phyloP scores from a whole-genome alignment of 306 rosid species.

The Styphnolobium japonicum region DNA sequence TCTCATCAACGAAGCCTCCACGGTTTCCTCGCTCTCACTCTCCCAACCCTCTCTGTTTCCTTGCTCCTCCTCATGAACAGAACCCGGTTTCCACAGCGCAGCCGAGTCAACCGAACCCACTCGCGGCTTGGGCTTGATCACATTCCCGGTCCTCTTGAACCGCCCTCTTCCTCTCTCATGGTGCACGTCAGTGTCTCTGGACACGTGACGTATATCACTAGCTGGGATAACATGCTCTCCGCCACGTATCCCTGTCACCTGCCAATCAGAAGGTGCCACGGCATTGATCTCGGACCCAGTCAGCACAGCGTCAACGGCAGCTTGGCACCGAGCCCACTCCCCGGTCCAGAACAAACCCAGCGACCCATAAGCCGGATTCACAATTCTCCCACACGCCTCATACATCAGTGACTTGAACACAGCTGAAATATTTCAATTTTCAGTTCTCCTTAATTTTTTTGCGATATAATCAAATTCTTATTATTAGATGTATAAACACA shows the following conservation, averaged over 20 bases:
- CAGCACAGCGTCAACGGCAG: conserved; percentile 55
- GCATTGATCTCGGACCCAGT: conserved; percentile 34
- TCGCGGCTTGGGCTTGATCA: conserved; percentile 1
- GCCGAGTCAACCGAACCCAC: not conserved
- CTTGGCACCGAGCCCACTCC: conserved; percentile 51
- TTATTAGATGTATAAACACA: not conserved
- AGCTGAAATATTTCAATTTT: conserved; percentile 31
- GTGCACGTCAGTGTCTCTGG: not conserved
- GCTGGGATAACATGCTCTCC: not conserved
- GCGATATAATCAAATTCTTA: not conserved
- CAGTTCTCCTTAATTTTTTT: not conserved
- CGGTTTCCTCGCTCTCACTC: conserved; percentile 16
- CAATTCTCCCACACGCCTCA: conserved; percentile 66
- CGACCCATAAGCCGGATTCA: conserved; percentile 53
- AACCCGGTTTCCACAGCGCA: not conserved
- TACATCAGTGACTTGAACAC: conserved; percentile 57
- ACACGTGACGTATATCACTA: conserved; percentile 43
- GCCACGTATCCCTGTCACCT: not conserved
- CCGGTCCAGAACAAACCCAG: conserved; percentile 51
- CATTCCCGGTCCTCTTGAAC: conserved; percentile 28
- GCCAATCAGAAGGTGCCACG: not conserved
- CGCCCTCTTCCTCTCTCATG: conserved; percentile 13
- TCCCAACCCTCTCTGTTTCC: not conserved
- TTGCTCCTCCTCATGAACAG: not conserved
- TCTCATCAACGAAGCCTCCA: conserved; percentile 24